Evolutionary conservation across 2,329 filamentous ascomycete species (phyloP).

Genomic region (Ramularia endophylla): DNA sequence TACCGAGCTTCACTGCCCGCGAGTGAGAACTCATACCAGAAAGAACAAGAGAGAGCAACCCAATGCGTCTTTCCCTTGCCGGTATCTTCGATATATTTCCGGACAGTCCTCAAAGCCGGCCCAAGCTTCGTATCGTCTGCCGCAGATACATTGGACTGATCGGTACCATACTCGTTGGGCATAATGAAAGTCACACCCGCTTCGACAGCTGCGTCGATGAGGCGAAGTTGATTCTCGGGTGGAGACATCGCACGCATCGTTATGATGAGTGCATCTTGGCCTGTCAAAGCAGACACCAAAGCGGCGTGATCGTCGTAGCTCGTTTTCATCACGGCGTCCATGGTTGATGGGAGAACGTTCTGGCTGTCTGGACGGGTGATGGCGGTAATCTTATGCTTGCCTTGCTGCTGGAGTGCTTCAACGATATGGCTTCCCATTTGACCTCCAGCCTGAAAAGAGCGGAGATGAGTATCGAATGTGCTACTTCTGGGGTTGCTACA

Average conservation of each 20-base stretch:
- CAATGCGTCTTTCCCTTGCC: conserved; percentile 11
- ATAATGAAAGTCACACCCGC: conserved; percentile 29
- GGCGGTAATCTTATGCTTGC: too few relatives aligned
- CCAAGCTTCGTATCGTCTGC: conserved; percentile 14
- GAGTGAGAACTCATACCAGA: too few relatives aligned
- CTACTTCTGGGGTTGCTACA: too few relatives aligned
- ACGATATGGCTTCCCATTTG: too few relatives aligned
- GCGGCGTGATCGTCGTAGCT: conserved; percentile 22
- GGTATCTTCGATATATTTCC: conserved; percentile 17
- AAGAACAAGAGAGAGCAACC: too few relatives aligned
- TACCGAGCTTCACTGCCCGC: too few relatives aligned
- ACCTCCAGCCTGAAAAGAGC: too few relatives aligned
- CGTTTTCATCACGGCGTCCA: conserved; percentile 19
- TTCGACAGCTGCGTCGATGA: conserved; percentile 26
- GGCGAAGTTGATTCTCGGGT: conserved; percentile 17
- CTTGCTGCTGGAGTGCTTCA: too few relatives aligned
- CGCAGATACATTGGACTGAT: conserved; percentile 9
- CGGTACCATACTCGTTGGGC: conserved; percentile 14
- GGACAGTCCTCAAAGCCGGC: conserved; percentile 2
- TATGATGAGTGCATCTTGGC: conserved; percentile 32
- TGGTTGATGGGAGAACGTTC: conserved; percentile 30
- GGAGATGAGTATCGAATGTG: too few relatives aligned
- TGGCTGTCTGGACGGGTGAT: conserved; percentile 36
- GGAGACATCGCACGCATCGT: conserved; percentile 25
- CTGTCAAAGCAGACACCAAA: conserved; percentile 24